Evolutionary conservation across 2,329 filamentous ascomycete species (phyloP), one percentile per base, ranked within the genome.

Genomic region (Diaporthe sp.): DNA sequence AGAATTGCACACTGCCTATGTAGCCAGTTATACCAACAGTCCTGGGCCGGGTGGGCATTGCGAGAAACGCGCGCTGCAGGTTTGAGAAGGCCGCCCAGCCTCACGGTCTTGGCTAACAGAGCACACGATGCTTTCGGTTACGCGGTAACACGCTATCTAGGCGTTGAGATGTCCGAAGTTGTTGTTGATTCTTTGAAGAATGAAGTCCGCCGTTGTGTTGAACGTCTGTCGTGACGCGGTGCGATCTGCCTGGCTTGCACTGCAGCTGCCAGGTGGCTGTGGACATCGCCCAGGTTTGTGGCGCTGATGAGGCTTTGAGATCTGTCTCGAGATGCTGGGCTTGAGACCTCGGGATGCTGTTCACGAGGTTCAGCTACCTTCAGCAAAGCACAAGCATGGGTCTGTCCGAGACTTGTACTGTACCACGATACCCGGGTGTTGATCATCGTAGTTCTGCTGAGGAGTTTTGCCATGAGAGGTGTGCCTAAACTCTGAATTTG

Each of bases 191-290:
- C 1, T 44, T 25, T 28, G 8, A n/a, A n/a, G 19, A 51, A 51
- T 17, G 5, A 34, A 13, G 7, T 51, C 34, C 44, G 44, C 62
- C 62, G 46, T 68, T 68, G 31, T 39, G 28, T 25, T 28, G 49
- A 28, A 22, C 9, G 34, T 34, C 34, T 55, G 34, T 39, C 31
- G 31, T 22, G 49, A 42, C 42, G 65, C 49, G 9, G 31, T 55
- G 65, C 46, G 34, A 72, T 39, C 22, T 51, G 31, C 5, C n/a
- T 51, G 22, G 42, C 70, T 37, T 28, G 28, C 31, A 61, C 70
- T 49, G 55, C 55, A 61, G 42, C 70, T 28, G 55, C 42, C 42
- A 72, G 55, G 49, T 61, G 28, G 42, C 31, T 12, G 28, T 51
- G 42, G n/a, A 39, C 34, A 28, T 49, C 4, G 39, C 28, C 7